Conservation (phyloP, 176 grass and related monocot genomes). For the Cenchrus americanus region DNA sequence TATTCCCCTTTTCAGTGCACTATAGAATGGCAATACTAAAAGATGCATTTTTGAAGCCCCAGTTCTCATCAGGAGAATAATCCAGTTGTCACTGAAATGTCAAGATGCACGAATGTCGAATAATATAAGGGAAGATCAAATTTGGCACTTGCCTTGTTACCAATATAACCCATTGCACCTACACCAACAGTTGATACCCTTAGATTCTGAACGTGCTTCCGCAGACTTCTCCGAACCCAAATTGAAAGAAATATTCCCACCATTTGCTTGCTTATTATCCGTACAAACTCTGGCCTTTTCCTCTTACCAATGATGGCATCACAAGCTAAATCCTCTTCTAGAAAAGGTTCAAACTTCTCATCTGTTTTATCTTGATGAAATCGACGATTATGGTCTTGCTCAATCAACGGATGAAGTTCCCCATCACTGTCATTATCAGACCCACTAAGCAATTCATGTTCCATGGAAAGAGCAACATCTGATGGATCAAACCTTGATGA, state of each 20-base stretch:
- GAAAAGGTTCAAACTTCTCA: constrained; percentile 35
- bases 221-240: constrained; percentile 75
- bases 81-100: background rate
- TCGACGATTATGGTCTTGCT: constrained; percentile 16
- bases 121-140: constrained; percentile 19
- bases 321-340: constrained; percentile 33
- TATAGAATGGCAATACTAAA: background rate
- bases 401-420: constrained; percentile 49
- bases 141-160: constrained; percentile 75
- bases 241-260: constrained; percentile 83
- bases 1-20: background rate
- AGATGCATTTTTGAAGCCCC: background rate
- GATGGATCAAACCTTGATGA: constrained; percentile 66
- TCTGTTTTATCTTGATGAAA: constrained; percentile 21
- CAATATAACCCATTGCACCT: constrained; percentile 88
- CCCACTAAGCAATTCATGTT: constrained; percentile 56
- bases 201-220: constrained; percentile 85
- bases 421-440: constrained; percentile 59
- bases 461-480: constrained; percentile 44
- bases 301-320: constrained; percentile 37
- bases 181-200: constrained; percentile 92
- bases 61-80: background rate
- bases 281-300: constrained; percentile 63
- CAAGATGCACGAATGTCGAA: background rate
- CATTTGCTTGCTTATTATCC: constrained; percentile 97